Percentiles rank a stretch among this genome's conserved stretches.
phyloP scores from a whole-genome alignment of 2,329 filamentous ascomycete genomes.

The Hymenoscyphus salicellus region DNA sequence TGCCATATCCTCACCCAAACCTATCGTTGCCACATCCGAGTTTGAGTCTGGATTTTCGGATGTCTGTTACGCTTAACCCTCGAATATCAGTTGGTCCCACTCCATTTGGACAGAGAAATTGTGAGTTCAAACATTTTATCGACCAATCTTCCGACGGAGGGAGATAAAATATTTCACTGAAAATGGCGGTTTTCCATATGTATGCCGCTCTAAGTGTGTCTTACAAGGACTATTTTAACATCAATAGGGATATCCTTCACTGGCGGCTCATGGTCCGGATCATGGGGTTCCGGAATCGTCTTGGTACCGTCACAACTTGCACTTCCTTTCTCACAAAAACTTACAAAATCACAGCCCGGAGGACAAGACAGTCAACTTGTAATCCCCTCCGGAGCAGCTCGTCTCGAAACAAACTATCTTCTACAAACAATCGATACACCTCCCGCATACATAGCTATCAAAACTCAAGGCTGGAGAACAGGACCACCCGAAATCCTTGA shows the following conservation, averaged over 20 bases:
- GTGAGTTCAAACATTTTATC: constrained; percentile 23
- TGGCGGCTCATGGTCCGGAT: constrained; percentile 47
- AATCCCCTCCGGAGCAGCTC: constrained; percentile 32
- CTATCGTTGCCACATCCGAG: constrained; percentile 46
- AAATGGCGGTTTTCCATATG: not conserved
- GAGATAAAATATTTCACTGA: not conserved
- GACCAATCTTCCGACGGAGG: not conserved
- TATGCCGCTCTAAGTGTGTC: not conserved
- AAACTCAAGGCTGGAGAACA: constrained; percentile 47
- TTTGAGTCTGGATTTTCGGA: constrained; percentile 50
- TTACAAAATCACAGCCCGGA: constrained; percentile 29
- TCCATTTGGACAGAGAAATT: constrained; percentile 45
- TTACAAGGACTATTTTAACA: not conserved
- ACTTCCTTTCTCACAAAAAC: not conserved
- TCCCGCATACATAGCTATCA: constrained; percentile 46
- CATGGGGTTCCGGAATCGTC: constrained; percentile 48
- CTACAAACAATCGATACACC: constrained; percentile 47
- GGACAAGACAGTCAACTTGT: constrained; percentile 40
- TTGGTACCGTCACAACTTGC: constrained; percentile 28
- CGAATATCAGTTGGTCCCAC: constrained; percentile 44
- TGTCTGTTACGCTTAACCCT: constrained; percentile 46
- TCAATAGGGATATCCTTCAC: constrained; percentile 42
- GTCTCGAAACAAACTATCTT: constrained; percentile 49
- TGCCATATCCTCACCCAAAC: constrained; percentile 37
- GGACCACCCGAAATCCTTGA: constrained; percentile 42